Percentiles rank a stretch among this genome's conserved stretches.
Evolutionary conservation across 345 rosid species (phyloP).

Genomic region (Rubroshorea leprosula): DNA sequence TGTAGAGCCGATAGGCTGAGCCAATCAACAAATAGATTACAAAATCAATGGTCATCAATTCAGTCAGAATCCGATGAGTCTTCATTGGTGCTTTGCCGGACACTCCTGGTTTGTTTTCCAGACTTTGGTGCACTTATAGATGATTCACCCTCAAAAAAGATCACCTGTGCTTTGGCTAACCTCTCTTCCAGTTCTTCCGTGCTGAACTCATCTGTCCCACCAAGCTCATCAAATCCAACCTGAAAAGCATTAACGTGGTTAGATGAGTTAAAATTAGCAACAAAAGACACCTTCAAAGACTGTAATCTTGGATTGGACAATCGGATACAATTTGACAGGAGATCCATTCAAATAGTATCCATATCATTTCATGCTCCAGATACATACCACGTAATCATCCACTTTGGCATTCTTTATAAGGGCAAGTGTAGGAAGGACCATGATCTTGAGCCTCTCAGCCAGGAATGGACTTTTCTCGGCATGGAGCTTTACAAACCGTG

Average conservation of each 20-base stretch:
- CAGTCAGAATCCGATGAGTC: constrained; percentile 66
- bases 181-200: constrained; percentile 93
- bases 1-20: too few relatives aligned
- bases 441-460: constrained; percentile 87
- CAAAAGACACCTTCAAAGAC: background rate
- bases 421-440: constrained; percentile 92
- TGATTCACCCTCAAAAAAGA: constrained; percentile 77
- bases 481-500: constrained; percentile 86
- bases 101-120: constrained; percentile 47
- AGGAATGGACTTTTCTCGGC: constrained; percentile 98
- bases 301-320: background rate
- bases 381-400: constrained; percentile 88
- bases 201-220: constrained; percentile 90
- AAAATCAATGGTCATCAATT: background rate
- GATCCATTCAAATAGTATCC: background rate
- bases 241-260: constrained; percentile 11
- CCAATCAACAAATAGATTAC: background rate
- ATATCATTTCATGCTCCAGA: background rate
- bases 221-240: constrained; percentile 97
- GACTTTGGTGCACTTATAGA: constrained; percentile 47
- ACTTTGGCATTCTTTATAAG: constrained; percentile 94
- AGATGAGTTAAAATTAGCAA: background rate
- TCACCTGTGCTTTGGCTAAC: constrained; percentile 78
- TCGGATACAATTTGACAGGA: too few relatives aligned
- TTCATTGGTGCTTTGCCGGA: constrained; percentile 51